phyloP scores from a whole-genome alignment of 2,329 filamentous ascomycete species.

The Lasiodiplodia sp. region DNA sequence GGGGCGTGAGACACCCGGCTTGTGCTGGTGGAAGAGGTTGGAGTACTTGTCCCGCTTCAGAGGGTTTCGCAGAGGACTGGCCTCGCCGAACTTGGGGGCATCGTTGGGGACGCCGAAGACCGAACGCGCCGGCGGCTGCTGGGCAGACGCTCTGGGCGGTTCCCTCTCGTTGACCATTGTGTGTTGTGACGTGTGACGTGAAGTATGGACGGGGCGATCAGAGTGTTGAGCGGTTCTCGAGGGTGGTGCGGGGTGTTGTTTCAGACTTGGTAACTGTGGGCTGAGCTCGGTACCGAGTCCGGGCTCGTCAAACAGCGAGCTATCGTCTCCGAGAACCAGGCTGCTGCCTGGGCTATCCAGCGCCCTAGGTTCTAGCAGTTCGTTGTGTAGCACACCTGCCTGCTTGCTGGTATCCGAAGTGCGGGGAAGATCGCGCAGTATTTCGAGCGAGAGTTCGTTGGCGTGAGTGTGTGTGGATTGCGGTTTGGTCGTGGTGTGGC shows the following conservation, averaged over 20 bases:
- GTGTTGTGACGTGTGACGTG: conserved; percentile 17
- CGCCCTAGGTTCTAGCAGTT: background rate
- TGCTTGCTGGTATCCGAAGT: background rate
- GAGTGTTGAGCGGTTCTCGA: background rate
- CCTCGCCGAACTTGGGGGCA: conserved; percentile 60
- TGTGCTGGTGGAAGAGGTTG: conserved; percentile 58
- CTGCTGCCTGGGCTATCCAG: conserved; percentile 22
- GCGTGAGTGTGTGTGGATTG: background rate
- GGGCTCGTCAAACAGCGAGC: conserved; percentile 45
- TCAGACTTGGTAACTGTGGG: background rate
- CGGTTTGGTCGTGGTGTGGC: background rate
- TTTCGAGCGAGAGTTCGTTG: background rate
- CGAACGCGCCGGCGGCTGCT: conserved; percentile 12
- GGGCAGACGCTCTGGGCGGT: conserved; percentile 43
- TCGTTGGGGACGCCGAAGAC: conserved; percentile 5
- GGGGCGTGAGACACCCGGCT: conserved; percentile 55
- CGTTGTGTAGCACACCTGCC: background rate
- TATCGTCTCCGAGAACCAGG: conserved; percentile 35
- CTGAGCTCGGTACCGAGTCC: background rate
- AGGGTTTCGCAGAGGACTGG: conserved; percentile 63
- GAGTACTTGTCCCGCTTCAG: conserved; percentile 46
- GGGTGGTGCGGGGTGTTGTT: background rate
- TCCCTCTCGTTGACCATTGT: conserved; percentile 62
- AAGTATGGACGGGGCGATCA: background rate
- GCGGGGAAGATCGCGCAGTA: no score